Base-by-base conservation (phyloP, 1,139 yeast species). In the Pichia sp. region DNA sequence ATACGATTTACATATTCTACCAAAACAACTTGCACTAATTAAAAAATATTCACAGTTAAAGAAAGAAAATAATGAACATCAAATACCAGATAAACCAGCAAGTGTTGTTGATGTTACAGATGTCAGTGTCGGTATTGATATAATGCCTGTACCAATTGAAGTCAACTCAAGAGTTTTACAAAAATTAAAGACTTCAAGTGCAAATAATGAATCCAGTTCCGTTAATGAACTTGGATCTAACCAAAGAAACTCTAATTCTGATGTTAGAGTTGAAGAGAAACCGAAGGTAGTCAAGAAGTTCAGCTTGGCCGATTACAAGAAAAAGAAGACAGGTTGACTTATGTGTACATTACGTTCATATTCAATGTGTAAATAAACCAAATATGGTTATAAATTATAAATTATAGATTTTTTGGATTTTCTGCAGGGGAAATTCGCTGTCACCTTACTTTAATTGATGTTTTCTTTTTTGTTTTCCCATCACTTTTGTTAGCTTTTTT, bases 231-330 rank as follows among this genome's bases (percentile, higher is more conserved):
- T 22, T 3, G 20, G 39, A 36, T 38, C 16, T 1, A 32, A 20
- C 7, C 38, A 22, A 4, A 15, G 24, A 18, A 27, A 20, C 13
- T 35, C 38, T 12, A 30, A 20, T 23, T 26, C 5, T 32, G 46
- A 36, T 15, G 15, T 23, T 15, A 22, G 11, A 8, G 24, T 20
- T 24, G 58, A 52, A 7, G 60, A 55, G 23, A 58, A 49, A 39
- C 65, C 64, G 13, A 61, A 61, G 46, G 43, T 57, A 20, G 62
- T 58, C 24, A 63, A 63, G 53, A 64, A 64, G 51, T 62, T 65
- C 50, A 61, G 66, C 48, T 54, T 65, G 44, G 68, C 67, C 2
- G 68, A 65, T 48, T 65, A 64, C 46, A 65, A 63, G 51, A 64
- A 58, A 56, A 62, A 63, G 45, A 62, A 62, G 44, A 62, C 50